phyloP scores from a whole-genome alignment of 208 protist species.

The Strigomonas culicis region DNA sequence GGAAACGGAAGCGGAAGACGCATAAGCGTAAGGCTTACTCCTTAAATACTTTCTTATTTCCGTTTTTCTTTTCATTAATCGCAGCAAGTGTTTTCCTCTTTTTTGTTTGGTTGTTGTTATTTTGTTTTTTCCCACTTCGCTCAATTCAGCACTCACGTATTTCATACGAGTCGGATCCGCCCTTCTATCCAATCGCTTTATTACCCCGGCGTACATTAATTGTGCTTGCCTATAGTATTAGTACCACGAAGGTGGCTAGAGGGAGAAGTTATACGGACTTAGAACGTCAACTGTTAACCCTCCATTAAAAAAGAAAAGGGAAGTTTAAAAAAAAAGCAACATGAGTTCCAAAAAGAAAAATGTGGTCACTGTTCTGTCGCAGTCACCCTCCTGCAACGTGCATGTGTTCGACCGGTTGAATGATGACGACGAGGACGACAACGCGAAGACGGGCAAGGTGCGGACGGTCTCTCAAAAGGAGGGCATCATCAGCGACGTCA shows the following conservation, averaged over 20 bases:
- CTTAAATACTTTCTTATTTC: conserved; percentile 1
- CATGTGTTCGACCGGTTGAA: conserved; percentile 18
- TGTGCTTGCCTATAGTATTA: no score
- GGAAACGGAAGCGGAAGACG: no score
- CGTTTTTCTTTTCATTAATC: not conserved
- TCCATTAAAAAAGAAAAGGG: not conserved
- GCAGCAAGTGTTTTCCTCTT: conserved; percentile 1
- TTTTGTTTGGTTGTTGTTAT: conserved; percentile 3
- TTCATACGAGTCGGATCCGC: not conserved
- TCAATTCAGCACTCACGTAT: not conserved
- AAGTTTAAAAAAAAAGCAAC: not conserved
- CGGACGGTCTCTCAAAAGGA: no score
- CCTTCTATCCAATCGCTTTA: no score
- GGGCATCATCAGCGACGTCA: conserved; percentile 1
- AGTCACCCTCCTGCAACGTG: conserved; percentile 15
- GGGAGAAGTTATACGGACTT: no score
- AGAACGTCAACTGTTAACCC: no score
- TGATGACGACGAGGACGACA: conserved; percentile 6
- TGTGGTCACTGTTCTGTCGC: no score
- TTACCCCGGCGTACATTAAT: not conserved
- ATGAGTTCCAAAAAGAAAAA: not conserved
- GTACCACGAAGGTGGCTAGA: no score
- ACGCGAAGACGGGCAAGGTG: not conserved
- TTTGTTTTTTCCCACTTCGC: conserved; percentile 6
- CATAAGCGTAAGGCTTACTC: no score